Evolutionary conservation across 768 basidiomycete species (phyloP), one percentile per base, ranked within the genome.

Genomic region (Hydnum rufescens): DNA sequence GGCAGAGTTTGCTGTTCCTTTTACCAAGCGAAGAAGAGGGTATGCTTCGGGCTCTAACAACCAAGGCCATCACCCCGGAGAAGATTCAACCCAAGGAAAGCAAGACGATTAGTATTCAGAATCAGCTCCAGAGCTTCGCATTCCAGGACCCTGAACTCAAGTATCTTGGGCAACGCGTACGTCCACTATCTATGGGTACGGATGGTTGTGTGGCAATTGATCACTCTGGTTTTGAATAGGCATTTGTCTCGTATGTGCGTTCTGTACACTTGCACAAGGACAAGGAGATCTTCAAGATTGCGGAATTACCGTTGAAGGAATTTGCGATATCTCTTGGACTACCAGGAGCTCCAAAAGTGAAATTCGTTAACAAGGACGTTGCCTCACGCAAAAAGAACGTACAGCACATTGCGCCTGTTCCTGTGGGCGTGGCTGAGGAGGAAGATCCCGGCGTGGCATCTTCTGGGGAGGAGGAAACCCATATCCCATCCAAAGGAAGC

Each of bases 71-170:
- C 29, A 67, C 72, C 53, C 66, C 82, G 3, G 71, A 78, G 58
- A 78, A 78, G 62, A 90, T 93, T 67, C 95, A 93, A 65, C 81
- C 92, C 57, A 79, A 80, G 58, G 70, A 75, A 48, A 90, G 82
- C 66, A 95, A 92, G 68, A 83, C 83, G 43, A 77, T 80, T 60
- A 78, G 73, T 57, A 78, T 95, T 54, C 74, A 80, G 61, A 85
- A 85, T 57, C 83, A 90, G 64, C 70, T 97, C 43, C 95, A 99
- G 65, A 87, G 78, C 51, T 74, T 95, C 32, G 82, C 84, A 0
- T 99, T 97, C 68, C 79, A 89, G 67, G 89, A 92, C 54, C 86
- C 90, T 0, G 90, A 99, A 64, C 80, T 96, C 66, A 99, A 97
- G 63, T 95, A 96, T 64, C 75, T 99, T 5, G 95, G 82, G 5